Evolutionary conservation across 2,329 filamentous ascomycete species (phyloP).

Genomic region (Bipolaris victoriae): DNA sequence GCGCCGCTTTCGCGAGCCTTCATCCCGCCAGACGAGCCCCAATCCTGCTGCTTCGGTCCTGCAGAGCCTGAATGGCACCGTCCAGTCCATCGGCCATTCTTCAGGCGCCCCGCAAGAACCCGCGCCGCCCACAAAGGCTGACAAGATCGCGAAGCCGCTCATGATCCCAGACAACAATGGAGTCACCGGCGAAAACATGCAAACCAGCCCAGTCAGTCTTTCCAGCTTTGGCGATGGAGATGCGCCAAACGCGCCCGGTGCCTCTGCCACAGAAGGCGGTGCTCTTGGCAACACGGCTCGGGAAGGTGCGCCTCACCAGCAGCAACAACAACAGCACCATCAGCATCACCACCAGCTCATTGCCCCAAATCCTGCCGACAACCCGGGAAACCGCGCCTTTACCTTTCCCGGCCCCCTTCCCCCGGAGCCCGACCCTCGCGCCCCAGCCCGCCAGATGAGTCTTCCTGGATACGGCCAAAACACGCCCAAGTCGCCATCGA

Average conservation of each 20-base stretch:
- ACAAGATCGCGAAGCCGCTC: slow-evolving; percentile 56
- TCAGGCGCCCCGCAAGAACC: slow-evolving; percentile 52
- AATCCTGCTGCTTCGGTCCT: slow-evolving; percentile 55
- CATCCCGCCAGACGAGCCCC: slow-evolving; percentile 55
- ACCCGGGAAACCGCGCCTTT: slow-evolving; percentile 60
- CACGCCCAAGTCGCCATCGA: slow-evolving; percentile 71
- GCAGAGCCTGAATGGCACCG: slow-evolving; percentile 52
- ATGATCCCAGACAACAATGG: slow-evolving; percentile 54
- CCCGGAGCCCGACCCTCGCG: slow-evolving; percentile 56
- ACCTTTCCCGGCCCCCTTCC: slow-evolving; percentile 68
- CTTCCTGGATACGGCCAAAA: slow-evolving; percentile 63
- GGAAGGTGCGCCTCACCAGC: slow-evolving; percentile 47
- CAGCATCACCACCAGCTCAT: slow-evolving; percentile 44
- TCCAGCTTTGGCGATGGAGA: slow-evolving; percentile 62
- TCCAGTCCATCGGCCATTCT: slow-evolving; percentile 41
- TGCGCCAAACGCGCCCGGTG: slow-evolving; percentile 53
- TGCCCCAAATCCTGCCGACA: slow-evolving; percentile 45
- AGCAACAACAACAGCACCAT: slow-evolving; percentile 29
- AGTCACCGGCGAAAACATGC: slow-evolving; percentile 52
- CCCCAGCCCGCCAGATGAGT: slow-evolving; percentile 64
- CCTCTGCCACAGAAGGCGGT: slow-evolving; percentile 58
- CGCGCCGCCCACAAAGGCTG: slow-evolving; percentile 57
- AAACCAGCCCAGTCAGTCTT: slow-evolving; percentile 61
- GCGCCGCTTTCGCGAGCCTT: slow-evolving; percentile 52
- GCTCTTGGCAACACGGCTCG: slow-evolving; percentile 51